These are phyloP conservation scores for Panicum hallii DNA, from an alignment of 202 grass and related monocot genomes.

Conservation along the genomic window DNA sequence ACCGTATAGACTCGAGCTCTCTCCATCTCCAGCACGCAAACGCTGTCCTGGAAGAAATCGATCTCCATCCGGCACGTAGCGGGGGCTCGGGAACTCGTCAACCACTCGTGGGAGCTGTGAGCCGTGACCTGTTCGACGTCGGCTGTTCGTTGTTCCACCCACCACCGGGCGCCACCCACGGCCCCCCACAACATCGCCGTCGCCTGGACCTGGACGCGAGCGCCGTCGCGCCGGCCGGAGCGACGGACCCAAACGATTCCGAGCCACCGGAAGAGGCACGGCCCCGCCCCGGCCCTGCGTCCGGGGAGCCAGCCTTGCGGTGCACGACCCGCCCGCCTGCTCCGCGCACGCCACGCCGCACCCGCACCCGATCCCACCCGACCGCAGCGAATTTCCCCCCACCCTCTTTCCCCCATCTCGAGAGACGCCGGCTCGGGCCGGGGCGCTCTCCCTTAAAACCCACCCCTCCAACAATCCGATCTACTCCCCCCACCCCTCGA, in stretches of 20 bases:
- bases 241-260: conserved; percentile 14
- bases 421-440: neutral
- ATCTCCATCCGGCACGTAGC: neutral
- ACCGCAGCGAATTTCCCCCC: conserved; percentile 1
- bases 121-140: neutral
- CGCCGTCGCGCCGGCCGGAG: neutral
- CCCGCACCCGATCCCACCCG: conserved; percentile 37
- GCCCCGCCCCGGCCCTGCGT: neutral
- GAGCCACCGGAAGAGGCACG: conserved; percentile 13
- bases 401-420: neutral
- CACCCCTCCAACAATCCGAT: conserved; percentile 21
- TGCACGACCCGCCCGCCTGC: neutral
- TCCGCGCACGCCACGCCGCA: neutral
- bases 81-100: neutral
- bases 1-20: neutral
- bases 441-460: conserved; percentile 38
- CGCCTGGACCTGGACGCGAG: neutral
- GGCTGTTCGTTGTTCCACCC: neutral
- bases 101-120: neutral
- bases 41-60: neutral
- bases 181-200: neutral
- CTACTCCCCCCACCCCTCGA: neutral
- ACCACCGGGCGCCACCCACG: no score
- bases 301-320: neutral
- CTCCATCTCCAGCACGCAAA: neutral